Evolutionary conservation across 1,284 basidiomycete species (phyloP).

Genomic region (Fistulina hepatica): DNA sequence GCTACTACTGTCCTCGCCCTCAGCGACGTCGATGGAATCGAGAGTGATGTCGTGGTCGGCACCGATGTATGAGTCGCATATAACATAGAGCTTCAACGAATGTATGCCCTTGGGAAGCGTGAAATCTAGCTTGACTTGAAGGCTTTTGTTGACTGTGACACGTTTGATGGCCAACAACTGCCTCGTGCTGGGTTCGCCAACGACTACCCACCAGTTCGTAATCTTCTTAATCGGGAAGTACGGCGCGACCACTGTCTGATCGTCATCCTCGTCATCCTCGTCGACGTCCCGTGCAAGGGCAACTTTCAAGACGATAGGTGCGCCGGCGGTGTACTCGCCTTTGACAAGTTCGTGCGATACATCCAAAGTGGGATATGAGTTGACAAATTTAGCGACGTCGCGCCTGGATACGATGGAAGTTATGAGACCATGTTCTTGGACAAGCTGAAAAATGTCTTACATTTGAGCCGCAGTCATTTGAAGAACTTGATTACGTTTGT

Average conservation of each 20-base stretch:
- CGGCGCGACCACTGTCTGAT: conserved; percentile 80
- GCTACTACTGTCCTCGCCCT: conserved; percentile 81
- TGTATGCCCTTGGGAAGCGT: conserved; percentile 78
- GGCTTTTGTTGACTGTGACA: conserved; percentile 75
- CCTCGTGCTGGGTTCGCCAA: conserved; percentile 68
- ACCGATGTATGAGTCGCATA: conserved; percentile 86
- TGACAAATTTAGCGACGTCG: conserved; percentile 88
- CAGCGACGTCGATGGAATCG: conserved; percentile 71
- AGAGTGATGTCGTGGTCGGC: conserved; percentile 85
- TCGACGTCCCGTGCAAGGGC: conserved; percentile 76
- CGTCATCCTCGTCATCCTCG: conserved; percentile 67
- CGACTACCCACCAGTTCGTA: conserved; percentile 95
- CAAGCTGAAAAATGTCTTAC: conserved; percentile 32
- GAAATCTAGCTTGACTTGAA: conserved; percentile 83
- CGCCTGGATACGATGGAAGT: conserved; percentile 37
- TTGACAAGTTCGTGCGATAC: conserved; percentile 75
- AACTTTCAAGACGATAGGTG: conserved; percentile 77
- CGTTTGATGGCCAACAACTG: conserved; percentile 91
- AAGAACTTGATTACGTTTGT: conserved; percentile 70
- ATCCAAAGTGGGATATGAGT: conserved; percentile 89
- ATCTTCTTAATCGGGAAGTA: conserved; percentile 89
- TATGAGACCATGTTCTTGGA: conserved; percentile 4
- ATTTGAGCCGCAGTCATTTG: conserved; percentile 83
- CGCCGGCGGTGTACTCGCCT: conserved; percentile 74
- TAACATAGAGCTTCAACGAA: conserved; percentile 79